phyloP scores from a whole-genome alignment of 1,284 basidiomycete species.

The Fomitopsis palustris region DNA sequence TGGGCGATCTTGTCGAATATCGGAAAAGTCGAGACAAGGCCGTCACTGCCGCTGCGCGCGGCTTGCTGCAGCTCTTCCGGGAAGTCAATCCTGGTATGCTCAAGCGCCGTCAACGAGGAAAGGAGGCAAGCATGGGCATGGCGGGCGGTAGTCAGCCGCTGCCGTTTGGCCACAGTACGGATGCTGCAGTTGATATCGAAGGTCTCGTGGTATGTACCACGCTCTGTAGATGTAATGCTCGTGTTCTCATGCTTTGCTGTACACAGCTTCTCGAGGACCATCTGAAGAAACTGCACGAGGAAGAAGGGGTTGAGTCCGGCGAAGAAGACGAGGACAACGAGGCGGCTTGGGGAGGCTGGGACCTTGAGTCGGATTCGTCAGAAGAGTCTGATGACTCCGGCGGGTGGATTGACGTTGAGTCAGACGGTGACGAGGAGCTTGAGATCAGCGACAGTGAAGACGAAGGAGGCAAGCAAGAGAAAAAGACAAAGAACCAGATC shows the following conservation, averaged over 20 bases:
- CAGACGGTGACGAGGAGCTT: slow-evolving; percentile 67
- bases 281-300: slow-evolving; percentile 64
- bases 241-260: not conserved
- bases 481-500: slow-evolving; percentile 32
- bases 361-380: slow-evolving; percentile 59
- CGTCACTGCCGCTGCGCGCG: slow-evolving; percentile 85
- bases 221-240: not conserved
- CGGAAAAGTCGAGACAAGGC: slow-evolving; percentile 94
- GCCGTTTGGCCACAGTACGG: slow-evolving; percentile 77
- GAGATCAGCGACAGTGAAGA: slow-evolving; percentile 87
- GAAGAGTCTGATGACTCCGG: slow-evolving; percentile 66
- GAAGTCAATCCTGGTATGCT: slow-evolving; percentile 96
- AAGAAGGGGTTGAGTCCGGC: slow-evolving; percentile 52
- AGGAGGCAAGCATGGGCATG: slow-evolving; percentile 79
- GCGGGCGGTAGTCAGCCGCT: slow-evolving; percentile 59
- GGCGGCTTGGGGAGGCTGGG: slow-evolving; percentile 89
- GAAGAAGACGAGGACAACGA: slow-evolving; percentile 66
- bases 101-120: slow-evolving; percentile 86
- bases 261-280: slow-evolving; percentile 83
- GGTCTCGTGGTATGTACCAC: slow-evolving; percentile 69
- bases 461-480: slow-evolving; percentile 50
- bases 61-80: slow-evolving; percentile 89
- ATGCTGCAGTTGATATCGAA: slow-evolving; percentile 85
- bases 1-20: slow-evolving; percentile 93
- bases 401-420: slow-evolving; percentile 87